Conservation (phyloP, 2,329 filamentous ascomycete species). For the Magnaporthales sp. region DNA sequence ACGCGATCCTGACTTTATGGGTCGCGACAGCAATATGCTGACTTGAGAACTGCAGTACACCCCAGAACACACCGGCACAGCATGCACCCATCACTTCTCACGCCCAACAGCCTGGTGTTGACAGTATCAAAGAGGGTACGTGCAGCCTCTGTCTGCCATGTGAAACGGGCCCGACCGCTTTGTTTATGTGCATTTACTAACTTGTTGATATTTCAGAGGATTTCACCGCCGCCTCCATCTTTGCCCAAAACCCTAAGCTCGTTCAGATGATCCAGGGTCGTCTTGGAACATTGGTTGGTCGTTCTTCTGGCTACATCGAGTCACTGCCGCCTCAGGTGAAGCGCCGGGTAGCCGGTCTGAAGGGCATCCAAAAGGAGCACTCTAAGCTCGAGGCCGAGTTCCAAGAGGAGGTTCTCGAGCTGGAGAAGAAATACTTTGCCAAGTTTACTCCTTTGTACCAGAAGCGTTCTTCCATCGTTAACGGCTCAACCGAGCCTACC, state of each 20-base stretch:
- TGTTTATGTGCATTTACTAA: slow-evolving; percentile 13
- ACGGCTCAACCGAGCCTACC: slow-evolving; percentile 76
- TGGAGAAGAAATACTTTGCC: slow-evolving; percentile 99
- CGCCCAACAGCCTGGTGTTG: slow-evolving; percentile 87
- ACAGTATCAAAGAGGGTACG: slow-evolving; percentile 96
- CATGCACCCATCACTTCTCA: slow-evolving; percentile 97
- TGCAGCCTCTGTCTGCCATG: slow-evolving; percentile 11
- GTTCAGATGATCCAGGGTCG: slow-evolving; percentile 98
- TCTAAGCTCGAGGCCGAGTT: slow-evolving; percentile 97
- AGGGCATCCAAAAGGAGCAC: slow-evolving; percentile 98
- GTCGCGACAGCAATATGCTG: slow-evolving; percentile 4
- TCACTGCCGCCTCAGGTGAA: slow-evolving; percentile 83
- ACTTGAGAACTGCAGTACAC: slow-evolving; percentile 55
- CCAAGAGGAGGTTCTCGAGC: slow-evolving; percentile 93
- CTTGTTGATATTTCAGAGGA: slow-evolving; percentile 57
- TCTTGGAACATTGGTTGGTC: slow-evolving; percentile 84
- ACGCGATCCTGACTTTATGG: neutral
- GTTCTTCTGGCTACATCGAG: slow-evolving; percentile 96
- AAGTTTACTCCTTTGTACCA: slow-evolving; percentile 97
- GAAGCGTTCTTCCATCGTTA: slow-evolving; percentile 88
- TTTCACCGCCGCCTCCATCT: slow-evolving; percentile 80
- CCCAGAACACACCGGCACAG: slow-evolving; percentile 93
- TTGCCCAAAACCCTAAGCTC: slow-evolving; percentile 89
- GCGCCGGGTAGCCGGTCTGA: slow-evolving; percentile 87
- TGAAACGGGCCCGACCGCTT: neutral